Conservation (phyloP, 1,284 basidiomycete species). For the Amylostereum areolatum region DNA sequence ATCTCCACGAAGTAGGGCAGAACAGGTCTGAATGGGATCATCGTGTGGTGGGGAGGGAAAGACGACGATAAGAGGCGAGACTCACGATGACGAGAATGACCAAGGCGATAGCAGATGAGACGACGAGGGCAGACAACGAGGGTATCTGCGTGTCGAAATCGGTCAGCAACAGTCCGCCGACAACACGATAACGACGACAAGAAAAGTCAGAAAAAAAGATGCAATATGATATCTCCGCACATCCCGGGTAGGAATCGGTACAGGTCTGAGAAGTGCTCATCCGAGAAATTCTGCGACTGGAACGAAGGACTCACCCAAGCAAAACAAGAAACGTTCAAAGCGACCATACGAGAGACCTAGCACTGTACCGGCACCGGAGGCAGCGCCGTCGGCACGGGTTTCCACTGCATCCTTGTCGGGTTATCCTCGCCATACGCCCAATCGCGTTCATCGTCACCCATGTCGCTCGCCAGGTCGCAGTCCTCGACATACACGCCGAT, state of each 20-base stretch:
- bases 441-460: conserved; percentile 30
- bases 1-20: conserved; percentile 27
- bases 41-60: conserved; percentile 13
- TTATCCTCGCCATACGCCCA: conserved; percentile 61
- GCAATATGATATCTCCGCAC: conserved; percentile 34
- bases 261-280: conserved; percentile 42
- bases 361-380: conserved; percentile 39
- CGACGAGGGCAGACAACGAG: background rate
- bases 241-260: conserved; percentile 30
- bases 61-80: conserved; percentile 4
- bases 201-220: conserved; percentile 28
- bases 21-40: conserved; percentile 34
- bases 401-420: conserved; percentile 45
- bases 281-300: conserved; percentile 13
- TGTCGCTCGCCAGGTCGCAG: conserved; percentile 37
- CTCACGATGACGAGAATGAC: conserved; percentile 18
- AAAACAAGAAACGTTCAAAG: conserved; percentile 3
- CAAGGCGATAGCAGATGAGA: background rate
- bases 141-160: conserved; percentile 1
- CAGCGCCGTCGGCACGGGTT: conserved; percentile 47
- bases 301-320: background rate
- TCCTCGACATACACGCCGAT: conserved; percentile 74
- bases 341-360: background rate
- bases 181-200: conserved; percentile 1
- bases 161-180: conserved; percentile 1